Conservation (phyloP, 2,329 filamentous ascomycete genomes). For the Xylariomycetidae sp. region DNA sequence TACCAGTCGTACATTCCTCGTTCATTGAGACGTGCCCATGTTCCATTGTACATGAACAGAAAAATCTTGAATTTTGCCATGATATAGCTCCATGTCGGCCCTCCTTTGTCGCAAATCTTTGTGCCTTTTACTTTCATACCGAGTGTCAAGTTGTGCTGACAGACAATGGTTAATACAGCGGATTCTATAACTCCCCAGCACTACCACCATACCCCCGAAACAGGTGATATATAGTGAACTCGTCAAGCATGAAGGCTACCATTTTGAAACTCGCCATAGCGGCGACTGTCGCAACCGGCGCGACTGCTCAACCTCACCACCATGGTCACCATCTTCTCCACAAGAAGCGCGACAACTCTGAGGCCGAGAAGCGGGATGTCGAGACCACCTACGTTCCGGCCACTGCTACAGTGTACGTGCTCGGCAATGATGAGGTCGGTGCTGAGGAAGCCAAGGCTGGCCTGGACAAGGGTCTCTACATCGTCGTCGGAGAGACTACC, state of each 20-base stretch:
- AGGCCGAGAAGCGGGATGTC: constrained; percentile 44
- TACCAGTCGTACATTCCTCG: neutral
- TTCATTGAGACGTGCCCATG: neutral
- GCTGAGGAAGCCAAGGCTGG: constrained; percentile 65
- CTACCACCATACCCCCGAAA: constrained; percentile 1
- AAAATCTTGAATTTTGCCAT: neutral
- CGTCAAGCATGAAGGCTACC: constrained; percentile 41
- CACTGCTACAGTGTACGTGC: constrained; percentile 66
- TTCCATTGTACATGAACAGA: neutral
- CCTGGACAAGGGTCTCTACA: constrained; percentile 66
- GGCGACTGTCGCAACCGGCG: constrained; percentile 44
- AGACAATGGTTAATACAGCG: neutral
- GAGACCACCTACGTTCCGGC: constrained; percentile 53
- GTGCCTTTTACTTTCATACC: too few species aligned
- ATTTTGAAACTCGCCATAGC: constrained; percentile 45
- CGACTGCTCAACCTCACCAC: constrained; percentile 49
- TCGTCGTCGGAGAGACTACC: constrained; percentile 56
- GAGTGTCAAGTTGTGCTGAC: too few species aligned
- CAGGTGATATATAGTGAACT: constrained; percentile 4
- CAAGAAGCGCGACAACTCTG: constrained; percentile 45
- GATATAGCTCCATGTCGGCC: neutral
- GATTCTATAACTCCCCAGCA: neutral
- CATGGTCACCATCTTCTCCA: constrained; percentile 59
- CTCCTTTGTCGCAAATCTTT: neutral
- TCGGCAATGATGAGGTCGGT: constrained; percentile 60